phyloP scores from a whole-genome alignment of 2,329 filamentous ascomycete species.

The Zymoseptoria tritici region DNA sequence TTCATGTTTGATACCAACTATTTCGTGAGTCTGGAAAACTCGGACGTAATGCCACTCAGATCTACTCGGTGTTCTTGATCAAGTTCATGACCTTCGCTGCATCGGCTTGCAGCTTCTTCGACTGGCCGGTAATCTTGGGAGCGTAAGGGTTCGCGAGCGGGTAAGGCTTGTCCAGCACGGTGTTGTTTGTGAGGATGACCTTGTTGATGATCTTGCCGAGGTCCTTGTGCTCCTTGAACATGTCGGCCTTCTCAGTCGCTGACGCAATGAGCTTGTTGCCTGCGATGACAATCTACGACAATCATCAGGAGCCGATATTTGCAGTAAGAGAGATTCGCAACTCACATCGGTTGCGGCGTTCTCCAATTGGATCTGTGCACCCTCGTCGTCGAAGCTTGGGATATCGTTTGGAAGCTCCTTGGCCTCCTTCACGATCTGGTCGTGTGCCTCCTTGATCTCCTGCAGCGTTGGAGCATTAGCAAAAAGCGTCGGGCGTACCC shows the following conservation, averaged over 20 bases:
- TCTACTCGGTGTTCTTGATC: neutral
- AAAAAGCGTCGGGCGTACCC: neutral
- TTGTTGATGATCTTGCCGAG: conserved; percentile 19
- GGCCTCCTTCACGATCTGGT: conserved; percentile 14
- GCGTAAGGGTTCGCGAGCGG: conserved; percentile 15
- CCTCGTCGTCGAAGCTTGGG: conserved; percentile 17
- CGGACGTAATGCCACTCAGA: neutral
- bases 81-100: neutral
- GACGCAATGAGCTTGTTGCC: conserved; percentile 13
- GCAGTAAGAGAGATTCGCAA: neutral
- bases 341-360: conserved; percentile 15
- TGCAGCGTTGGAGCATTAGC: neutral
- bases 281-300: conserved; percentile 12
- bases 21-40: neutral
- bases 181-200: conserved; percentile 13
- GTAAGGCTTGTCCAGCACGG: conserved; percentile 14
- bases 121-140: conserved; percentile 14
- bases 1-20: neutral
- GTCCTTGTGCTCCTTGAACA: conserved; percentile 14
- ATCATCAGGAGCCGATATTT: neutral
- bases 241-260: conserved; percentile 12
- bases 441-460: conserved; percentile 15
- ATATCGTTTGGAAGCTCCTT: conserved; percentile 13
- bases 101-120: conserved; percentile 15
- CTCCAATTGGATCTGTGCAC: conserved; percentile 14